These are phyloP conservation scores for Aechmea fasciata DNA, from an alignment of 176 grass and related monocot species.

Conservation along the genomic window DNA sequence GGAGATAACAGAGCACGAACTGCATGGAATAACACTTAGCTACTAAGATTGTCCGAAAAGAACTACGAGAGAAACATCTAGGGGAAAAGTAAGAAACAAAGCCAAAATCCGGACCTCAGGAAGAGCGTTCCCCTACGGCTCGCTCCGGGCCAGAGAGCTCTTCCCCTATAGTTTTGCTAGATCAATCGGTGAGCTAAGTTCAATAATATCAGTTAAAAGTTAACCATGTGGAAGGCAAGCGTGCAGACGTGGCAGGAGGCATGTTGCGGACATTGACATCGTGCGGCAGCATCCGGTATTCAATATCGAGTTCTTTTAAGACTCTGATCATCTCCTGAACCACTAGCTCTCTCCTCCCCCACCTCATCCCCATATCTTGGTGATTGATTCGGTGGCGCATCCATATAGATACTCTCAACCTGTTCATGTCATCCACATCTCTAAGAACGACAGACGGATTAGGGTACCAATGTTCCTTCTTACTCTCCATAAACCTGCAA, in stretches of 20 bases:
- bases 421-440: conserved; percentile 72
- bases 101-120: background rate
- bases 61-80: too few species aligned
- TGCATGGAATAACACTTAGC: too few species aligned
- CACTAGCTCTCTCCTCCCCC: conserved; percentile 65
- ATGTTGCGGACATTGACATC: conserved; percentile 71
- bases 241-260: conserved; percentile 32
- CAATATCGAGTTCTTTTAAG: conserved; percentile 67
- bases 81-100: background rate
- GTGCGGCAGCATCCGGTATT: conserved; percentile 70
- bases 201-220: conserved; percentile 20
- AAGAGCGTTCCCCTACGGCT: background rate
- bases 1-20: too few species aligned
- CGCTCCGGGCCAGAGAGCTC: background rate
- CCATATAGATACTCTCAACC: conserved; percentile 72
- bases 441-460: conserved; percentile 53
- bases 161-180: background rate
- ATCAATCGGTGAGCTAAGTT: background rate
- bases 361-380: conserved; percentile 71
- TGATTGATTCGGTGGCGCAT: conserved; percentile 85
- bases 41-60: too few species aligned
- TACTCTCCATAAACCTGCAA: conserved; percentile 72
- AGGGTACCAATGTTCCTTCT: conserved; percentile 97
- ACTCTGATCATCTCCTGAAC: conserved; percentile 82
- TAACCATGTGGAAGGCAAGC: conserved; percentile 67